Conservation (phyloP, 2,329 filamentous ascomycete species). For the Neonectria magnoliae region DNA sequence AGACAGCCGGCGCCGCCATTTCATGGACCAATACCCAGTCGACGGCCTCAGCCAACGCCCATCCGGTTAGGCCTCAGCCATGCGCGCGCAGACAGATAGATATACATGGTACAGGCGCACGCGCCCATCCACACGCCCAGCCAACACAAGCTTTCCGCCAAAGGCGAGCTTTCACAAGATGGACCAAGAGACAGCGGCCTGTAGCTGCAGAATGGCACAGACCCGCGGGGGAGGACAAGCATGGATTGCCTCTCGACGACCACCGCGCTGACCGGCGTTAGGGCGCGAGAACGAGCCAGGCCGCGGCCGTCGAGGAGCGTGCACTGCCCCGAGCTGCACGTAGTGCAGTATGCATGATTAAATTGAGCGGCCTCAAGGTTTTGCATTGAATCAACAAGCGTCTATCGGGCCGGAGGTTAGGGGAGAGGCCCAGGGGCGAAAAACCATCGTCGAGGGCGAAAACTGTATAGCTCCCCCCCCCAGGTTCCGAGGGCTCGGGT, state of each 20-base stretch:
- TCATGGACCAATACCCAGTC: neutral
- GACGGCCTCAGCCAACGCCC: neutral
- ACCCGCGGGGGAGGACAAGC: slow-evolving; percentile 13
- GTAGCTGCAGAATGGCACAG: slow-evolving; percentile 30
- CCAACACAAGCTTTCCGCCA: slow-evolving; percentile 6
- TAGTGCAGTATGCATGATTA: neutral
- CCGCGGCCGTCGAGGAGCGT: neutral
- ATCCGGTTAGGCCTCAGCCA: neutral
- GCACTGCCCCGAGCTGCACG: neutral
- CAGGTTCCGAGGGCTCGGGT: neutral
- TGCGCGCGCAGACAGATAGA: neutral
- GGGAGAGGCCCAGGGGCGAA: neutral
- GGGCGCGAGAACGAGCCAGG: slow-evolving; percentile 18
- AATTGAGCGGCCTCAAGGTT: neutral
- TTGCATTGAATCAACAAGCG: neutral
- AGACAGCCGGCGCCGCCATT: neutral
- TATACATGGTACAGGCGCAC: neutral
- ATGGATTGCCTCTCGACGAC: slow-evolving; percentile 21
- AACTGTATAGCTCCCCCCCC: neutral
- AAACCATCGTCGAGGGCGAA: neutral
- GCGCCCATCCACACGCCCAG: neutral
- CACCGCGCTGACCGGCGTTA: slow-evolving; percentile 20
- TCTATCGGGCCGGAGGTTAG: neutral
- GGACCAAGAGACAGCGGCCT: slow-evolving; percentile 14
- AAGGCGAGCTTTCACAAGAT: slow-evolving; percentile 5